Evolutionary conservation across 768 basidiomycete species (phyloP), one percentile per base, ranked within the genome.

Genomic region (Leccinum longicurvipes): DNA sequence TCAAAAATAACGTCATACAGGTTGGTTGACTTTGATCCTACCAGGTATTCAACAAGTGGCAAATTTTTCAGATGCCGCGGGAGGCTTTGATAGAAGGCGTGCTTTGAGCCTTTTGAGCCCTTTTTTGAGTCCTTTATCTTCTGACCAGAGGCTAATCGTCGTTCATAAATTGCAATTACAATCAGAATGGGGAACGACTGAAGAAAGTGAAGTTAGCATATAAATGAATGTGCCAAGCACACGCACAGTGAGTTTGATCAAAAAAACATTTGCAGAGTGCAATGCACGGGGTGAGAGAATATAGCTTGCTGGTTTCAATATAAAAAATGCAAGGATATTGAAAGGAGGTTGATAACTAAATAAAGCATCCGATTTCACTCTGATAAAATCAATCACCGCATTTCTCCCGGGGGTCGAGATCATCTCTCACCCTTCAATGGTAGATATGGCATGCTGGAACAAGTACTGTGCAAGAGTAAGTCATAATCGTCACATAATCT

Each of bases 271-370:
- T 32, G 82, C 74, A 2, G 86, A 79, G 64, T 97, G 94, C n/a
- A 96, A 73, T 10, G 82, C 78, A 34, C 91, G 82, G 3, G 93
- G 91, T 3, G 86, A 79, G 15, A 93, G 72, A 39, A 91, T 64
- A 71, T 80, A 94, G 60, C 86, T 87, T 24, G 86, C 77, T 12
- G 93, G 91, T 67, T 90, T 87, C 48, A 96, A 79, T 55, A 96
- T 76, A 27, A 84, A 54, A 68, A 93, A 86, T 2, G 94, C 94
- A 19, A 90, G 73, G 19, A 92, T 74, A 63, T 91, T 93, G 79
- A 93, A 92, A 1, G 93, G 93, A 2, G 91, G 91, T 61, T 93
- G 90, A 64, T 97, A 96, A 47, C 88, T 92, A 74, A 95, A 92
- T 17, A 97, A 76, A 1, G 90, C 90, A 67, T 95, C 92, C 3